Conservation (phyloP, 495 filamentous ascomycete genomes). For the Podospora sp. region DNA sequence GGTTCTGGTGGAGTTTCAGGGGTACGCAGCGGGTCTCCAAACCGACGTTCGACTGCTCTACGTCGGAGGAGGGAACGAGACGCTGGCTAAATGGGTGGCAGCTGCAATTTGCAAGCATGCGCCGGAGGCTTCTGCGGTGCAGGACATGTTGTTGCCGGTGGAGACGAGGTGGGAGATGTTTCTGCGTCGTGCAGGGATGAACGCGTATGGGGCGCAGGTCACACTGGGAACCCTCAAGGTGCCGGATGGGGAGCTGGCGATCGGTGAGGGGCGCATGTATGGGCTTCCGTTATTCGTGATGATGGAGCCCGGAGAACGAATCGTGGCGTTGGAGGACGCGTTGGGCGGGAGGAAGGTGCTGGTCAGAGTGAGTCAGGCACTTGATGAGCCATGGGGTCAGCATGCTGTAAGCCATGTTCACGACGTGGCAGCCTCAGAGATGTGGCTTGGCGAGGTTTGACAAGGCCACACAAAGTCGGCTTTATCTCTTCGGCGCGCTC, state of each 20-base stretch:
- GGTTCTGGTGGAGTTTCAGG: conserved; percentile 58
- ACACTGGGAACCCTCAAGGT: conserved; percentile 58
- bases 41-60: conserved; percentile 52
- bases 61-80: conserved; percentile 59
- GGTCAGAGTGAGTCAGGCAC: conserved; percentile 46
- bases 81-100: conserved; percentile 61
- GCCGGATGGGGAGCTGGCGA: conserved; percentile 30
- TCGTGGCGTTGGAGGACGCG: conserved; percentile 45
- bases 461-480: background rate
- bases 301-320: conserved; percentile 55
- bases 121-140: conserved; percentile 32
- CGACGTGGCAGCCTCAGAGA: background rate
- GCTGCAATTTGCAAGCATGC: conserved; percentile 46
- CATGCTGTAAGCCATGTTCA: background rate
- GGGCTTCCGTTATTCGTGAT: conserved; percentile 61
- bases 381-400: conserved; percentile 41
- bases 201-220: conserved; percentile 77
- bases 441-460: background rate
- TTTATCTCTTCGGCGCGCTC: background rate
- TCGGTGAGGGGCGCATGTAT: conserved; percentile 29
- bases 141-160: conserved; percentile 40
- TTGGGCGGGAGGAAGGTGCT: conserved; percentile 59
- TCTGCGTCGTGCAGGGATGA: conserved; percentile 72
- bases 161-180: conserved; percentile 77
- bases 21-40: conserved; percentile 50